A percentile compares a stretch with the other conserved stretches of the same genome.
phyloP scores from a whole-genome alignment of 164 flowering plant genomes.

The Tetracentron sinense region DNA sequence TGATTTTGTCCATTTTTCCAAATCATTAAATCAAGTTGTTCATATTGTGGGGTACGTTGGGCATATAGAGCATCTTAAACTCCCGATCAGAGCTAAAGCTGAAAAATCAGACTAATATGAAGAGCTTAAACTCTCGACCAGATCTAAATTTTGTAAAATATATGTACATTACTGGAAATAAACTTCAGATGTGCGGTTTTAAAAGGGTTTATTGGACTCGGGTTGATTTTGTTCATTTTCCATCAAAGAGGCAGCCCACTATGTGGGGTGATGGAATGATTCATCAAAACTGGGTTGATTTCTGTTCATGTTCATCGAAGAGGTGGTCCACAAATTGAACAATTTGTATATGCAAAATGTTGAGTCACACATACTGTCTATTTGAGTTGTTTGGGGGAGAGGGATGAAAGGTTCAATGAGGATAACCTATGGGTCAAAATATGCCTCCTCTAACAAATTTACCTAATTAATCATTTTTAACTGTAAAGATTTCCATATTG shows the following conservation, averaged over 20 bases:
- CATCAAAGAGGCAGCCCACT: background rate
- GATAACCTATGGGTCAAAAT: background rate
- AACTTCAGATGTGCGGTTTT: too few relatives aligned
- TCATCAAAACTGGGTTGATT: background rate
- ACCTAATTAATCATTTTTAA: background rate
- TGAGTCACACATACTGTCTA: background rate
- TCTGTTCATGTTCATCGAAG: background rate
- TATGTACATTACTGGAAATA: too few relatives aligned
- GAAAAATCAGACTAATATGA: background rate
- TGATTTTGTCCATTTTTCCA: too few relatives aligned
- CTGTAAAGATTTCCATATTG: too few relatives aligned
- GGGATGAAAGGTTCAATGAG: too few relatives aligned
- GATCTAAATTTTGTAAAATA: background rate
- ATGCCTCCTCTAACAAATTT: background rate
- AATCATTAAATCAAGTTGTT: background rate
- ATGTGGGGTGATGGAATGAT: too few relatives aligned
- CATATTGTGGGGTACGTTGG: too few relatives aligned
- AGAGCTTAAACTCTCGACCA: background rate
- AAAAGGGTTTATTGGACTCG: background rate
- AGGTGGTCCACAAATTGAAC: background rate
- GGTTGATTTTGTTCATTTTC: background rate
- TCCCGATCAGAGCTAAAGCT: too few relatives aligned
- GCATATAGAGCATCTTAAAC: too few relatives aligned
- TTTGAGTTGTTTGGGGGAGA: too few relatives aligned
- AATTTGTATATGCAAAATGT: too few relatives aligned